Conservation (phyloP, 2,329 filamentous ascomycete species). For the Ilyonectria sp. region DNA sequence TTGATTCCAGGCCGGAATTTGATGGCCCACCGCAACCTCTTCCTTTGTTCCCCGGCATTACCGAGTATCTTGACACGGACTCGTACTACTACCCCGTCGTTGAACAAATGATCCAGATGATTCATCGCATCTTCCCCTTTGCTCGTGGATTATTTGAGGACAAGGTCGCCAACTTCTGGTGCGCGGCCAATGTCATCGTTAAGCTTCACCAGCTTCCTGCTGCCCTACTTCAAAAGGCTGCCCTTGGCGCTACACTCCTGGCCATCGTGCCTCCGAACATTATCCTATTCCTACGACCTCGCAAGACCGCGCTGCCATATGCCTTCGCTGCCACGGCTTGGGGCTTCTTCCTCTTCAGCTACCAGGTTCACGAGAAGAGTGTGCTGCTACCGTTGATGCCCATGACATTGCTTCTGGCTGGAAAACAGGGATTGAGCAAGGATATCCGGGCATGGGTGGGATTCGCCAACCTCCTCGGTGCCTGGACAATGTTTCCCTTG, state of each 20-base stretch:
- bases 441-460: conserved; percentile 90
- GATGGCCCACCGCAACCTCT: conserved; percentile 73
- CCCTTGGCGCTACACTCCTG: conserved; percentile 80
- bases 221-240: conserved; percentile 80
- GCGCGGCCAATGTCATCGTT: conserved; percentile 88
- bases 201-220: conserved; percentile 85
- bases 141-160: conserved; percentile 97
- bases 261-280: conserved; percentile 86
- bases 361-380: conserved; percentile 99
- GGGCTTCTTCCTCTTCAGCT: conserved; percentile 98
- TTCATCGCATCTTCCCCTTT: conserved; percentile 97
- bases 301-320: conserved; percentile 82
- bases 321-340: conserved; percentile 89
- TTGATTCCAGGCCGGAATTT: conserved; percentile 70
- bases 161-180: conserved; percentile 99
- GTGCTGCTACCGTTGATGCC: conserved; percentile 92
- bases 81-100: conserved; percentile 82
- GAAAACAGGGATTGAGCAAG: conserved; percentile 82
- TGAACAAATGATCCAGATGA: conserved; percentile 84
- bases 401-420: conserved; percentile 89
- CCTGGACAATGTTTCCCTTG: conserved; percentile 95
- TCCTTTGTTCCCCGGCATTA: conserved; percentile 72
- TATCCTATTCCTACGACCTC: conserved; percentile 84
- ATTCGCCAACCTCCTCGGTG: conserved; percentile 92
- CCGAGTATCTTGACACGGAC: conserved; percentile 72